Conservation (phyloP, 2,329 filamentous ascomycete species). For the Dryadomyces sulphureus region DNA sequence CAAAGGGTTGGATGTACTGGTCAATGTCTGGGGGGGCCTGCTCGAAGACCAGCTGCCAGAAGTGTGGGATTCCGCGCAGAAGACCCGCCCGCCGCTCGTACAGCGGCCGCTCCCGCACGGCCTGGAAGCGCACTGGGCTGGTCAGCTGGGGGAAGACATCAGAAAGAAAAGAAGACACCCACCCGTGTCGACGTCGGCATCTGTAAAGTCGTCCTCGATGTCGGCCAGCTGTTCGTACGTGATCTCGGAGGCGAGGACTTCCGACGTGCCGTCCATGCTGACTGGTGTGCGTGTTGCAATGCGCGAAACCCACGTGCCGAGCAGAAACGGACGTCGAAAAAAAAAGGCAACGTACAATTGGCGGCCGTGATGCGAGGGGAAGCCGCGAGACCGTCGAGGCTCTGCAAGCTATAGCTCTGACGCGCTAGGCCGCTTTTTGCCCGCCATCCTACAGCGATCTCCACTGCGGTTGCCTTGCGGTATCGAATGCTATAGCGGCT, state of each 20-base stretch:
- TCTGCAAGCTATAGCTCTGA: background rate
- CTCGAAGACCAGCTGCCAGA: slow-evolving; percentile 92
- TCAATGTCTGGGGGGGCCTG: slow-evolving; percentile 76
- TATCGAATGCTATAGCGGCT: no score
- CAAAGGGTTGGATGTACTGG: slow-evolving; percentile 70
- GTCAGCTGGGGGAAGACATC: background rate
- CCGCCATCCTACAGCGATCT: background rate
- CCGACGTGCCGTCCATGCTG: no score
- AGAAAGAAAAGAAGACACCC: slow-evolving; percentile 22
- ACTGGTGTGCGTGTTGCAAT: no score
- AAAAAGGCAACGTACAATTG: background rate
- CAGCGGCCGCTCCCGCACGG: slow-evolving; percentile 50
- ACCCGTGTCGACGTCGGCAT: slow-evolving; percentile 74
- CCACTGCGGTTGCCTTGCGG: no score
- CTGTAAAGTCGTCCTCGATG: slow-evolving; percentile 72
- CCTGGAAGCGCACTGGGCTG: slow-evolving; percentile 31
- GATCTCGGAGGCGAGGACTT: slow-evolving; percentile 18
- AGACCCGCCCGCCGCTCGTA: slow-evolving; percentile 63
- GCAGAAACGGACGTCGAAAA: no score
- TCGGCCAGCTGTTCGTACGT: slow-evolving; percentile 65
- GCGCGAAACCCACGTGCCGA: no score
- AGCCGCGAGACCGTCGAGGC: background rate
- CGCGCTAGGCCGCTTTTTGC: background rate
- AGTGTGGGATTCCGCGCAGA: slow-evolving; percentile 62
- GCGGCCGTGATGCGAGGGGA: no score